Evolutionary conservation across 768 basidiomycete genomes (phyloP).

Genomic region (Leucosporidium creatinivorum): DNA sequence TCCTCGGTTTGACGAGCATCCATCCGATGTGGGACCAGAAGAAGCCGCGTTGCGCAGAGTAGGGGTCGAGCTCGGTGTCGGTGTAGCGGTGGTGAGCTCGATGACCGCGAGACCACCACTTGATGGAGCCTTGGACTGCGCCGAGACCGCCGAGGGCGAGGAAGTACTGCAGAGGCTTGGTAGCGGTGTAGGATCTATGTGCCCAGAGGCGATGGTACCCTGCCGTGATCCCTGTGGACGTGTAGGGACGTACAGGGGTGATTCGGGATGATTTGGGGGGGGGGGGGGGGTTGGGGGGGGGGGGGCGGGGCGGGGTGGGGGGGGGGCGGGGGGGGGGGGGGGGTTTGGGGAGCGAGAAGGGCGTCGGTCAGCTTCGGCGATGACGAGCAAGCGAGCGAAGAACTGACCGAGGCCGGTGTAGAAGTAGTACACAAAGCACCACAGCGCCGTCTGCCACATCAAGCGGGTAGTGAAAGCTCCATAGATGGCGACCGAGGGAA

Average conservation of each 20-base stretch:
- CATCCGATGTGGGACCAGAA: slow-evolving; percentile 74
- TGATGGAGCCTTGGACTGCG: slow-evolving; percentile 91
- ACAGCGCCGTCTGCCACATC: slow-evolving; percentile 67
- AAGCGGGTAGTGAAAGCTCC: slow-evolving; percentile 58
- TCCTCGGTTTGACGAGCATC: slow-evolving; percentile 69
- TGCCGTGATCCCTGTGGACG: slow-evolving; percentile 59
- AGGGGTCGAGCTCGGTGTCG: slow-evolving; percentile 78
- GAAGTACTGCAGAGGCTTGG: slow-evolving; percentile 70
- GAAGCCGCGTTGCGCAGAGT: slow-evolving; percentile 68
- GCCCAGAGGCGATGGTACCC: slow-evolving; percentile 98
- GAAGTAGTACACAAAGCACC: slow-evolving; percentile 51
- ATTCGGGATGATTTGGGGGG: no score
- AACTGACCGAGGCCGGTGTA: slow-evolving; percentile 62
- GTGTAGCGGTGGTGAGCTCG: slow-evolving; percentile 66
- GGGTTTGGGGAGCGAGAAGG: neutral
- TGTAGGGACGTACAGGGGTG: no score
- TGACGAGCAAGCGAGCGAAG: neutral
- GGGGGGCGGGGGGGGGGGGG: no score
- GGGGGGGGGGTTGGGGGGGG: no score
- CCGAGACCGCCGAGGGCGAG: slow-evolving; percentile 81
- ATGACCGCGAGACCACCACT: slow-evolving; percentile 98
- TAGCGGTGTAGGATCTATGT: slow-evolving; percentile 89
- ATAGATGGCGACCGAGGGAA: slow-evolving; percentile 64
- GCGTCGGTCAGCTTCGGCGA: neutral
- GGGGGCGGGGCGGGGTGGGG: no score